phyloP scores from a whole-genome alignment of 768 basidiomycete species.

The Cystofilobasidium ferigula region DNA sequence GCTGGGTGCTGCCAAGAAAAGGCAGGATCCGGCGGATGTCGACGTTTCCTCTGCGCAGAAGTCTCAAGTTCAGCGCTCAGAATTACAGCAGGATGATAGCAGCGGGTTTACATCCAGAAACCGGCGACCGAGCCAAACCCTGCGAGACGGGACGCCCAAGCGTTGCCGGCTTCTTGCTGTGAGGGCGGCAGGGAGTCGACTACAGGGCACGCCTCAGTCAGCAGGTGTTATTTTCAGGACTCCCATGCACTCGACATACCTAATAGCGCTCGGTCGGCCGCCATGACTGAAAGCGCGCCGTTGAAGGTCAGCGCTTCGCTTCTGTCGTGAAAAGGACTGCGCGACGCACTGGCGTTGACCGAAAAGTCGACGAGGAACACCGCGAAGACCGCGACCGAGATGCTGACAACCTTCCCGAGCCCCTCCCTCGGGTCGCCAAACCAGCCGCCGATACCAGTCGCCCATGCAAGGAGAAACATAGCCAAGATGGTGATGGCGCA shows the following conservation, averaged over 20 bases:
- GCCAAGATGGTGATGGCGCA: slow-evolving; percentile 55
- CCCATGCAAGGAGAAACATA: slow-evolving; percentile 75
- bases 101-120: slow-evolving; percentile 63
- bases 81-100: slow-evolving; percentile 3
- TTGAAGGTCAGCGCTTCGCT: background rate
- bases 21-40: slow-evolving; percentile 61
- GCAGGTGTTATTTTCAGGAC: too few species aligned
- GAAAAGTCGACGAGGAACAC: slow-evolving; percentile 59
- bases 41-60: slow-evolving; percentile 57
- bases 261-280: slow-evolving; percentile 77
- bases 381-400: slow-evolving; percentile 62
- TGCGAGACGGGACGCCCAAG: slow-evolving; percentile 91
- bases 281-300: slow-evolving; percentile 52
- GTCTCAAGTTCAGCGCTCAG: background rate
- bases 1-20: slow-evolving; percentile 64
- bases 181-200: slow-evolving; percentile 70
- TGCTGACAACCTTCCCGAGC: slow-evolving; percentile 49
- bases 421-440: slow-evolving; percentile 34
- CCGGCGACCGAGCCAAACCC: slow-evolving; percentile 75
- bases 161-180: slow-evolving; percentile 73
- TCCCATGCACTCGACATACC: too few species aligned
- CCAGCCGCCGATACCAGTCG: slow-evolving; percentile 52
- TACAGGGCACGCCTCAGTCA: too few species aligned
- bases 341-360: slow-evolving; percentile 28
- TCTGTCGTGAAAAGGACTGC: too few species aligned